Evolutionary conservation across 768 basidiomycete genomes (phyloP).

Genomic region (Pleurotus platypus): DNA sequence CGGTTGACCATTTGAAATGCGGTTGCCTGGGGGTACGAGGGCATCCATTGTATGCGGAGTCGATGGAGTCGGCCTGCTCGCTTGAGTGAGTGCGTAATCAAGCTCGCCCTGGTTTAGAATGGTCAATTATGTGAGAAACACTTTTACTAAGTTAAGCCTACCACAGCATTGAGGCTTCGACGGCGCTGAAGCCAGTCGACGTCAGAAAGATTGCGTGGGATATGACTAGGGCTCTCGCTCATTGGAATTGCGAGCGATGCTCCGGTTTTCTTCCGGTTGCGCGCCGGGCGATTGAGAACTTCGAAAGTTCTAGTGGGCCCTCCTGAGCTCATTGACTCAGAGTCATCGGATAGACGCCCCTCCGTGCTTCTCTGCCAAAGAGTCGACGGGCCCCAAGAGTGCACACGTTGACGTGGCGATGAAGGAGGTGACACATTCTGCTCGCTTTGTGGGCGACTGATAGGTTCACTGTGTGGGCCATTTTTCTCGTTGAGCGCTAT

Average conservation of each 20-base stretch:
- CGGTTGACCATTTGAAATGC: conserved; percentile 14
- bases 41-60: conserved; percentile 53
- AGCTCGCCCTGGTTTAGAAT: conserved; percentile 57
- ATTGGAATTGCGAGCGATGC: conserved; percentile 23
- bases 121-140: conserved; percentile 5
- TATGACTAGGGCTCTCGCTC: conserved; percentile 16
- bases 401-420: conserved; percentile 40
- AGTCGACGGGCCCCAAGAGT: conserved; percentile 47
- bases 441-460: conserved; percentile 33
- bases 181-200: conserved; percentile 77
- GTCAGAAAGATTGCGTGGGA: conserved; percentile 60
- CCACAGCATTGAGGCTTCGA: conserved; percentile 67
- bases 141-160: conserved; percentile 30
- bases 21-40: conserved; percentile 21
- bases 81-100: conserved; percentile 62
- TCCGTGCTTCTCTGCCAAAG: conserved; percentile 38
- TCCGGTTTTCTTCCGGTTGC: conserved; percentile 28
- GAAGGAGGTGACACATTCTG: conserved; percentile 36
- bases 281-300: conserved; percentile 45
- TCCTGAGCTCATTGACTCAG: conserved; percentile 41
- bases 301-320: conserved; percentile 42
- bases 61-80: conserved; percentile 42
- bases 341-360: conserved; percentile 40
- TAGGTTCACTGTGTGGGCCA: conserved; percentile 22
- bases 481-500: conserved; percentile 27